These are phyloP conservation scores for Gnaphalium uliginosum DNA, from an alignment of 129 eudicot genomes.

Conservation along the genomic window DNA sequence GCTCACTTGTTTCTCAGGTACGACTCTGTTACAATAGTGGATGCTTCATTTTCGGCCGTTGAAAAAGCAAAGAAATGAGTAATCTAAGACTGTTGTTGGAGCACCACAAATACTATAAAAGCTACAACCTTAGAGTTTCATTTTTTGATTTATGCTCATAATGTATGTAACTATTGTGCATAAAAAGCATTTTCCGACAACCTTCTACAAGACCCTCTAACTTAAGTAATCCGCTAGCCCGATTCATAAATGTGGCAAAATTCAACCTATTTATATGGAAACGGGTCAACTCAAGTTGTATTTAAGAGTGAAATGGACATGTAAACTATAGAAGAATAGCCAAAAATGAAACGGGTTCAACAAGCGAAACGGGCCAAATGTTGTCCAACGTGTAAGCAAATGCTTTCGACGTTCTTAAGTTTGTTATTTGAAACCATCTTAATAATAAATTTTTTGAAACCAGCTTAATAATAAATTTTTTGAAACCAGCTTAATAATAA, in stretches of 20 bases:
- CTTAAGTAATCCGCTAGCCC: neutral
- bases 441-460: too few species aligned
- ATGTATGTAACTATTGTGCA: constrained; percentile 9
- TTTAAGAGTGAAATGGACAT: neutral
- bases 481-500: too few species aligned
- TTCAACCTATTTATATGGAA: neutral
- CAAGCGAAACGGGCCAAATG: neutral
- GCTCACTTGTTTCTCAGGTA: constrained; percentile 57
- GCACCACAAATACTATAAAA: neutral
- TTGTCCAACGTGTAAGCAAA: neutral
- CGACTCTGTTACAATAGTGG: constrained; percentile 42
- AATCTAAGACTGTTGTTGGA: neutral
- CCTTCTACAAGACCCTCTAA: neutral
- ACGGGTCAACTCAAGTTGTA: neutral
- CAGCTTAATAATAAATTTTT: too few species aligned
- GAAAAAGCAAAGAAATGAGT: constrained; percentile 25
- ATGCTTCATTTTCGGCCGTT: constrained; percentile 25
- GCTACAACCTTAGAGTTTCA: neutral
- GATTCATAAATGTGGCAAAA: neutral
- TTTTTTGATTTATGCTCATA: constrained; percentile 6
- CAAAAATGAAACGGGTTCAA: neutral
- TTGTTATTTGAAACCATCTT: too few species aligned
- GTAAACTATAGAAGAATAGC: neutral
- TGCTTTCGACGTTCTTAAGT: neutral
- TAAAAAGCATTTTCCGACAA: neutral